These are phyloP conservation scores for Vaccinium vitisidaea DNA, from an alignment of 148 eudicot species.

Conservation along the genomic window DNA sequence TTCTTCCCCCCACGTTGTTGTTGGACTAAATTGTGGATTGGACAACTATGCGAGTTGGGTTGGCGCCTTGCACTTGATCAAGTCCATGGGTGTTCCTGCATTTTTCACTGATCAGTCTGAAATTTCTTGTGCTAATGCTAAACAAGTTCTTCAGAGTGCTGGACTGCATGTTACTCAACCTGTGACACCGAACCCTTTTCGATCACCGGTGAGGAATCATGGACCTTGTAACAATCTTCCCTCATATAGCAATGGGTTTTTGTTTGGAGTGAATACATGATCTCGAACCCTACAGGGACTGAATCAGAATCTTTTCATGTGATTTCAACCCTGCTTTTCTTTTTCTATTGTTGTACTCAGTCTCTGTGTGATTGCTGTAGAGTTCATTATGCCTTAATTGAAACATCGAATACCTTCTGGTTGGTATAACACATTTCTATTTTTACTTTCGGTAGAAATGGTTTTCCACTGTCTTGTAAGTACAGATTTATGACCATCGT, in stretches of 20 bases:
- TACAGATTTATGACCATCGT: neutral
- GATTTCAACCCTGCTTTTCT: neutral
- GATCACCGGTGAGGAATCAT: constrained; percentile 42
- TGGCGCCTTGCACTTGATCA: constrained; percentile 39
- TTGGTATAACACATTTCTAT: neutral
- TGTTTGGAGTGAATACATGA: constrained; percentile 49
- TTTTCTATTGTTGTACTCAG: neutral
- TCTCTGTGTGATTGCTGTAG: neutral
- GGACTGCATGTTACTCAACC: constrained; percentile 45
- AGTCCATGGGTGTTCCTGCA: constrained; percentile 33
- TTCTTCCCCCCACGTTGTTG: constrained; percentile 36
- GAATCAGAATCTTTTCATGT: neutral
- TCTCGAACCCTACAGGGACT: neutral
- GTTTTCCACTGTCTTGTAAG: neutral
- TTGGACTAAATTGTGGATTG: constrained; percentile 41
- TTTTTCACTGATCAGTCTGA: constrained; percentile 48
- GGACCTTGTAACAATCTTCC: constrained; percentile 45
- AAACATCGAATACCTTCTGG: too few relatives aligned
- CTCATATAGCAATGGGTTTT: constrained; percentile 43
- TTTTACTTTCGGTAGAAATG: neutral
- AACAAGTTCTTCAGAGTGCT: constrained; percentile 44
- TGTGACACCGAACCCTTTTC: constrained; percentile 52
- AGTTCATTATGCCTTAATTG: neutral
- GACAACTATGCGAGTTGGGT: constrained; percentile 39
- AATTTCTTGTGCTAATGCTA: constrained; percentile 45